These are phyloP conservation scores for Pleurotus giganteus DNA, from an alignment of 768 basidiomycete genomes.

Conservation along the genomic window DNA sequence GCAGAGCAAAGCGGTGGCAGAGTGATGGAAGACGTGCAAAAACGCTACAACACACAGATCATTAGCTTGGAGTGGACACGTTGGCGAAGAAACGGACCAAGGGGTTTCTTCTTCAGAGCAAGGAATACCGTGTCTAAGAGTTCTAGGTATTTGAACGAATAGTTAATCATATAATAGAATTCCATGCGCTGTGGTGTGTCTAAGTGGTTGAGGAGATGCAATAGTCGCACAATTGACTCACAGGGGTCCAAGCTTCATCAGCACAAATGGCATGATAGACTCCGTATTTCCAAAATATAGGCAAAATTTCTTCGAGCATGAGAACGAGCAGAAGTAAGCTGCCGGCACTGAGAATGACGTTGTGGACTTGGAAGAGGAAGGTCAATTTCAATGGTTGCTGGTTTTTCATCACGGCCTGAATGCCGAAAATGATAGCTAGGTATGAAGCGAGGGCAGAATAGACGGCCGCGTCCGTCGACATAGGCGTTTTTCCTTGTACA, in stretches of 20 bases:
- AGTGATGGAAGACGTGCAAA: conserved; percentile 98
- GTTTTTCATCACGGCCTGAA: conserved; percentile 81
- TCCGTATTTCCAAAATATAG: conserved; percentile 70
- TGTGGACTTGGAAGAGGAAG: conserved; percentile 85
- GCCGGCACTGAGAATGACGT: conserved; percentile 81
- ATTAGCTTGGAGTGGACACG: background rate
- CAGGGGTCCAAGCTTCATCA: conserved; percentile 80
- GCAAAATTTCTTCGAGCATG: conserved; percentile 90
- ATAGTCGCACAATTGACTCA: conserved; percentile 37
- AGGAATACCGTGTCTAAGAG: conserved; percentile 96
- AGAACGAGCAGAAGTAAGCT: conserved; percentile 83
- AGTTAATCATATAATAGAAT: conserved; percentile 98
- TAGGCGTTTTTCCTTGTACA: conserved; percentile 72
- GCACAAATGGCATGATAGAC: conserved; percentile 78
- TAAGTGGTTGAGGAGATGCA: conserved; percentile 9
- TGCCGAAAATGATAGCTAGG: conserved; percentile 85
- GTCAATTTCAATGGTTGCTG: conserved; percentile 73
- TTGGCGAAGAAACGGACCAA: conserved; percentile 56
- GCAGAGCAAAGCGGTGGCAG: conserved; percentile 94
- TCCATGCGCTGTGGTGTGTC: conserved; percentile 65
- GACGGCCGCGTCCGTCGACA: conserved; percentile 81
- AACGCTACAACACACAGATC: conserved; percentile 61
- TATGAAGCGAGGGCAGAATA: conserved; percentile 70
- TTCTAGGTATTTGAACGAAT: conserved; percentile 98
- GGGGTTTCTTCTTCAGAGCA: conserved; percentile 95